These are phyloP conservation scores for Oryza glumipatula DNA, from an alignment of 176 grass and related monocot genomes.

Conservation along the genomic window DNA sequence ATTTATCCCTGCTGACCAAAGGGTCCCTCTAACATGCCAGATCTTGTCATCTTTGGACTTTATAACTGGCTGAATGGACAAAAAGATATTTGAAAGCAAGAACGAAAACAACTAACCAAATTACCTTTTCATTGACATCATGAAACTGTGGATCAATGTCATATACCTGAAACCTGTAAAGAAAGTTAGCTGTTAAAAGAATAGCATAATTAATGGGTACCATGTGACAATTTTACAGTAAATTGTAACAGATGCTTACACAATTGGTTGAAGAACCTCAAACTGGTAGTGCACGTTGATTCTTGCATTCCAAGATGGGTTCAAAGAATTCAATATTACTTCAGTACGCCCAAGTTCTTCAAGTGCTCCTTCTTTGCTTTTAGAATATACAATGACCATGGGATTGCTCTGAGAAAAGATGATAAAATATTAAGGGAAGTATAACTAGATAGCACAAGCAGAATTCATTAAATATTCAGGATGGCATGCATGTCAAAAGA, in stretches of 20 bases:
- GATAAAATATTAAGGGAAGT: constrained; percentile 33
- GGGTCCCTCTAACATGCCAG: background rate
- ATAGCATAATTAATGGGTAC: constrained; percentile 35
- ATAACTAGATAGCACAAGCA: constrained; percentile 11
- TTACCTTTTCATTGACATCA: constrained; percentile 81
- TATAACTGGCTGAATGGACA: background rate
- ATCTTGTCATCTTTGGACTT: constrained; percentile 1
- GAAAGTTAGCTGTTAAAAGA: constrained; percentile 32
- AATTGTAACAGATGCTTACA: constrained; percentile 68
- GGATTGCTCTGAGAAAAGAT: constrained; percentile 68
- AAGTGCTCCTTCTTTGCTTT: constrained; percentile 75
- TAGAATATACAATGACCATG: constrained; percentile 72
- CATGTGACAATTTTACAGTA: constrained; percentile 28
- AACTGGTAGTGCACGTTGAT: constrained; percentile 86
- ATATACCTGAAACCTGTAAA: constrained; percentile 85
- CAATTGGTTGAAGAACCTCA: constrained; percentile 86
- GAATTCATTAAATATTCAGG: constrained; percentile 2
- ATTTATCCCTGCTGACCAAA: constrained; percentile 10
- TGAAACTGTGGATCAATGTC: constrained; percentile 77
- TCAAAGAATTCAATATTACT: constrained; percentile 80
- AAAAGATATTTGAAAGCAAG: constrained; percentile 40
- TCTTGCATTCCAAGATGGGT: constrained; percentile 78
- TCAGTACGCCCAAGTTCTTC: constrained; percentile 97
- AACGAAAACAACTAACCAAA: constrained; percentile 21
- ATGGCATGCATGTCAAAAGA: constrained; percentile 19